These are phyloP conservation scores for Boehmeria nivea DNA, from an alignment of 306 rosid genomes.

Conservation along the genomic window DNA sequence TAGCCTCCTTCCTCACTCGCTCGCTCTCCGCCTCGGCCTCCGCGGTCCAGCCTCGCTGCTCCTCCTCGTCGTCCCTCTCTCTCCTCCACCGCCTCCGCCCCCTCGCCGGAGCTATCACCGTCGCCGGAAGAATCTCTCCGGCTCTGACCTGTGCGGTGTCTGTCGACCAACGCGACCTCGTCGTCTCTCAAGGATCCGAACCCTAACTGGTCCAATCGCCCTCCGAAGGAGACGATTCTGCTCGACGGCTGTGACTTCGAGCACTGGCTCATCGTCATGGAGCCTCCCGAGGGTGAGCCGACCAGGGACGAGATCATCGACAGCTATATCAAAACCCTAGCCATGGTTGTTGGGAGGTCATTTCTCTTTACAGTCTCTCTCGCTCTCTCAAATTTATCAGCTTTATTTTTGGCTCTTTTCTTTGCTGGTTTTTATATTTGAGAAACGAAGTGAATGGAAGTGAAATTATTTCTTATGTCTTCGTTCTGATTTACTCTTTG, in stretches of 20 bases:
- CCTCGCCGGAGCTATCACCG: conserved; percentile 31
- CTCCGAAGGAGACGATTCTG: conserved; percentile 86
- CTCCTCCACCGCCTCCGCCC: conserved; percentile 66
- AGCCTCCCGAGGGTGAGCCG: conserved; percentile 63
- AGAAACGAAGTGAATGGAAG: background rate
- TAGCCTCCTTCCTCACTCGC: conserved; percentile 44
- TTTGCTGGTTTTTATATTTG: background rate
- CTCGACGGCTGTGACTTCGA: conserved; percentile 96
- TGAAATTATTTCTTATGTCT: background rate
- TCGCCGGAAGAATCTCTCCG: conserved; percentile 16
- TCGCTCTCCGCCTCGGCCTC: conserved; percentile 39
- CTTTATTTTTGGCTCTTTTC: background rate
- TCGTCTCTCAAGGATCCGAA: conserved; percentile 87
- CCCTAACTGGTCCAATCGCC: conserved; percentile 92
- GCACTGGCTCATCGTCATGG: conserved; percentile 96
- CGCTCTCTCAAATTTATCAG: background rate
- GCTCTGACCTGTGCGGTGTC: conserved; percentile 23
- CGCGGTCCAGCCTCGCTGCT: conserved; percentile 32
- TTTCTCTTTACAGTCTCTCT: background rate
- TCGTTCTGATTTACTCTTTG: background rate
- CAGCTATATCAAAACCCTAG: conserved; percentile 65
- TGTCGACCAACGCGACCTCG: conserved; percentile 72
- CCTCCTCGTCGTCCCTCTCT: conserved; percentile 24
- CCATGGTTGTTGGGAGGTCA: conserved; percentile 69
- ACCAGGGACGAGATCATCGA: conserved; percentile 82